A percentile compares a stretch with the other conserved stretches of the same genome.
These are phyloP conservation scores for Xerocomus potaroensis DNA, from an alignment of 768 basidiomycete species.

Conservation along the genomic window DNA sequence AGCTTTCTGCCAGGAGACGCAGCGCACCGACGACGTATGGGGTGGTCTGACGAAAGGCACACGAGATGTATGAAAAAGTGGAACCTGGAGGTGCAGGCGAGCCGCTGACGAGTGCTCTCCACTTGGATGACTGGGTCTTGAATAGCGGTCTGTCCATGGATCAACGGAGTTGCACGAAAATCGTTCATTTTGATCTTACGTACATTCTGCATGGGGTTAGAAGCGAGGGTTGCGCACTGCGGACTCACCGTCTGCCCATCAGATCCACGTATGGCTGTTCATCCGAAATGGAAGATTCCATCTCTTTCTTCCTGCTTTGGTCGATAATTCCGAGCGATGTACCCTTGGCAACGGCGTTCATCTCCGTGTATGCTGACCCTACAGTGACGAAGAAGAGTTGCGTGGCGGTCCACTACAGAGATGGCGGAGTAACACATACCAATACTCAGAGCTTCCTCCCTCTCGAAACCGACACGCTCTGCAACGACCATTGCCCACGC, in stretches of 20 bases:
- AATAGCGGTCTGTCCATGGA: constrained; percentile 63
- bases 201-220: constrained; percentile 36
- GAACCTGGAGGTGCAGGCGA: constrained; percentile 62
- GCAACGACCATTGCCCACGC: constrained; percentile 90
- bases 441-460: constrained; percentile 89
- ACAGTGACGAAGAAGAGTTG: not conserved
- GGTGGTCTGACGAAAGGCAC: constrained; percentile 74
- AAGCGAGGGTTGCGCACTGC: not conserved
- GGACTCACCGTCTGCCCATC: constrained; percentile 64
- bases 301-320: constrained; percentile 46
- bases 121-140: constrained; percentile 60
- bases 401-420: not conserved
- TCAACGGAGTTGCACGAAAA: not conserved
- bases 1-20: constrained; percentile 61
- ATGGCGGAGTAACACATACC: constrained; percentile 53
- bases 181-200: constrained; percentile 9
- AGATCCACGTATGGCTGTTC: constrained; percentile 85
- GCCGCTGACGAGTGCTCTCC: constrained; percentile 78
- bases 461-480: constrained; percentile 78
- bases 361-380: constrained; percentile 93
- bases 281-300: constrained; percentile 48
- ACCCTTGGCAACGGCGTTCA: constrained; percentile 86
- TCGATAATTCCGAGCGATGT: constrained; percentile 77
- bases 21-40: constrained; percentile 76
- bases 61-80: constrained; percentile 83